phyloP scores from a whole-genome alignment of 371 early-diverging fungal species.

The Rhizopus stolonifer region DNA sequence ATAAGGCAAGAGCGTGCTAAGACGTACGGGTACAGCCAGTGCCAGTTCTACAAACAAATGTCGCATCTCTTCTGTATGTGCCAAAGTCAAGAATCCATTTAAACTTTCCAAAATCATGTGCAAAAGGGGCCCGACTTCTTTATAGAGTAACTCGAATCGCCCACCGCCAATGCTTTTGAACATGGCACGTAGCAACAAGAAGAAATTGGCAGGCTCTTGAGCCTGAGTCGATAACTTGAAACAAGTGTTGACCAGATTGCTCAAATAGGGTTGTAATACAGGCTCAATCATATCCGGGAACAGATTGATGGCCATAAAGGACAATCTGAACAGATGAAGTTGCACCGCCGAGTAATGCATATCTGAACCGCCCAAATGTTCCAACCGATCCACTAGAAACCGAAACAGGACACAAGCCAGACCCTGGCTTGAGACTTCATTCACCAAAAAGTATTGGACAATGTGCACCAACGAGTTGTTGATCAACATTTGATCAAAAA shows the following conservation, averaged over 20 bases:
- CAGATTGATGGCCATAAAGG: constrained; percentile 91
- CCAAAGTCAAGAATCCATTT: constrained; percentile 78
- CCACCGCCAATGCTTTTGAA: constrained; percentile 83
- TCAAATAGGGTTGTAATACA: constrained; percentile 88
- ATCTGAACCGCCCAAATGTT: constrained; percentile 80
- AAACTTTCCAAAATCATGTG: constrained; percentile 89
- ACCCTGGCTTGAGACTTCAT: constrained; percentile 72
- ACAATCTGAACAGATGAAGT: constrained; percentile 89
- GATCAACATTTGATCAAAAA: constrained; percentile 81
- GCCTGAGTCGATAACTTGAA: constrained; percentile 84
- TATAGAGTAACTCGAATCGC: constrained; percentile 65
- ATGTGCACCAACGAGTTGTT: constrained; percentile 82
- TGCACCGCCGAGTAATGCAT: constrained; percentile 75
- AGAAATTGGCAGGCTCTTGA: constrained; percentile 88
- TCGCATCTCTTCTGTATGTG: constrained; percentile 82
- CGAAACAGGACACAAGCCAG: constrained; percentile 80
- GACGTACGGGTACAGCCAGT: constrained; percentile 95
- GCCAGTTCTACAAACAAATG: constrained; percentile 90
- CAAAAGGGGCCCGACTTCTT: constrained; percentile 91
- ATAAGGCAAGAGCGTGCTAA: constrained; percentile 93
- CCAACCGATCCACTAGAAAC: constrained; percentile 82
- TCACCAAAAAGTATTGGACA: constrained; percentile 88
- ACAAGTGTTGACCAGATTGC: constrained; percentile 85
- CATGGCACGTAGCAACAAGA: constrained; percentile 86
- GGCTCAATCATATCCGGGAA: constrained; percentile 93